phyloP scores from a whole-genome alignment of 371 early-diverging fungal genomes.

The Vairimorpha apis region DNA sequence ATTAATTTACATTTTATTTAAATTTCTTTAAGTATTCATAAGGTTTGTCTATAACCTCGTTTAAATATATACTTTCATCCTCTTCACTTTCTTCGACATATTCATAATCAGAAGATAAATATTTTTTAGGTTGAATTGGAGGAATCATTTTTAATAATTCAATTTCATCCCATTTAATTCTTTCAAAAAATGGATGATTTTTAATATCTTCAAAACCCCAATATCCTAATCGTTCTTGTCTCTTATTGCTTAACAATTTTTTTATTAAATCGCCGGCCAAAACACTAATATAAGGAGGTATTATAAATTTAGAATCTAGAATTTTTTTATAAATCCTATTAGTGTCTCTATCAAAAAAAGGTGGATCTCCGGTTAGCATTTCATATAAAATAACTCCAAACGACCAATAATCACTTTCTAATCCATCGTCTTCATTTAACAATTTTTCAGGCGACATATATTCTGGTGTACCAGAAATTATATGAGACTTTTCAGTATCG shows the following conservation, averaged over 20 bases:
- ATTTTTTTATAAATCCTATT: conserved; percentile 59
- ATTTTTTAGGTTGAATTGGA: conserved; percentile 73
- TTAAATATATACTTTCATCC: background rate
- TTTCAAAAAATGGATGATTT: conserved; percentile 73
- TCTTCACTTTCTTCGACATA: background rate
- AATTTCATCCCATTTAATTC: conserved; percentile 76
- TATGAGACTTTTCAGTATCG: conserved; percentile 68
- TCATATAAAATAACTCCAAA: conserved; percentile 87
- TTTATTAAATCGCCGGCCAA: conserved; percentile 64
- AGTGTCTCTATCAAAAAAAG: conserved; percentile 66
- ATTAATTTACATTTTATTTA: background rate
- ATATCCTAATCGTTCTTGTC: conserved; percentile 69
- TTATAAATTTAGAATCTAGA: conserved; percentile 28
- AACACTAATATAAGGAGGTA: conserved; percentile 77
- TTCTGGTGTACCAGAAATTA: conserved; percentile 87
- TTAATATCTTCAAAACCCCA: conserved; percentile 70
- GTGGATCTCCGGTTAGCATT: conserved; percentile 81
- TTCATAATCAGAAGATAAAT: conserved; percentile 15
- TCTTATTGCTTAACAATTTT: conserved; percentile 68
- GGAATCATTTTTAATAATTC: conserved; percentile 69
- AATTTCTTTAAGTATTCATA: background rate
- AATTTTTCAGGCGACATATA: conserved; percentile 97
- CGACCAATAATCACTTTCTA: conserved; percentile 89
- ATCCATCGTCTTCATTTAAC: conserved; percentile 81
- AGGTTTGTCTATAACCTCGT: background rate